Base-by-base conservation (phyloP, 2,329 filamentous ascomycete genomes). In the Waltergamsia citrina region DNA sequence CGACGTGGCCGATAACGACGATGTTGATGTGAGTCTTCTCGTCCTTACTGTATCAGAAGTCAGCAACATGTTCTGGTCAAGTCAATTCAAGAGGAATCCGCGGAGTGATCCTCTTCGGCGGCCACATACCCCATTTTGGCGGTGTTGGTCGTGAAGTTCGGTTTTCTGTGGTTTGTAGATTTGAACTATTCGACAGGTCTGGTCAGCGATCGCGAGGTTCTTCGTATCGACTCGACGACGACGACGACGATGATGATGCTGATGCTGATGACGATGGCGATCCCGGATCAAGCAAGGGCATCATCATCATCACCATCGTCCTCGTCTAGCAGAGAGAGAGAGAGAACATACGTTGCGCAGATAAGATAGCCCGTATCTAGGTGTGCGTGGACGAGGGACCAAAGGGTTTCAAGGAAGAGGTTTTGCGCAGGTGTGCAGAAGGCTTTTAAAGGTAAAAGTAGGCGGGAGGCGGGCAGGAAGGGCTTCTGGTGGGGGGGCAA, bases 1-100 rank as follows among this genome's bases (percentile, higher is more conserved):
- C 87, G 85, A 94, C 88, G 81, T 94, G 90, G 78, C 88, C 87
- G 78, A 94, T 94, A 69, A 94, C 87, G 72, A 94, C 87, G 69
- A 94, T 83, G 84, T 88, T 88, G 71, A 96, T 86, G 70, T 96
- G 90, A 70, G 67, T 71, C 83, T 94, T 94, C 49, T 90, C 85
- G 60, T 94, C 80, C 77, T 86, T 96, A 85, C 88, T 90, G 60
- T 54, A 48, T 33, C 41, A 11, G 16, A 37, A 31, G 41, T 45
- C 29, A 45, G 41, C 27, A 31, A 24, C 21, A 15, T 33, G 30
- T 18, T 22, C 10, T 9, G n/a, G 17, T n/a, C 17, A 34, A 29
- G 23, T 16, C 12, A 15, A 26, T 29, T 8, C 11, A 16, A 22
- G 36, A 34, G 21, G 7, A 14, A 3, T 29, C 15, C n/a, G n/a